A percentile compares a stretch with the other conserved stretches of the same genome.
These are phyloP conservation scores for Cercospora sp. DNA, from an alignment of 2,329 filamentous ascomycete species.

Conservation along the genomic window DNA sequence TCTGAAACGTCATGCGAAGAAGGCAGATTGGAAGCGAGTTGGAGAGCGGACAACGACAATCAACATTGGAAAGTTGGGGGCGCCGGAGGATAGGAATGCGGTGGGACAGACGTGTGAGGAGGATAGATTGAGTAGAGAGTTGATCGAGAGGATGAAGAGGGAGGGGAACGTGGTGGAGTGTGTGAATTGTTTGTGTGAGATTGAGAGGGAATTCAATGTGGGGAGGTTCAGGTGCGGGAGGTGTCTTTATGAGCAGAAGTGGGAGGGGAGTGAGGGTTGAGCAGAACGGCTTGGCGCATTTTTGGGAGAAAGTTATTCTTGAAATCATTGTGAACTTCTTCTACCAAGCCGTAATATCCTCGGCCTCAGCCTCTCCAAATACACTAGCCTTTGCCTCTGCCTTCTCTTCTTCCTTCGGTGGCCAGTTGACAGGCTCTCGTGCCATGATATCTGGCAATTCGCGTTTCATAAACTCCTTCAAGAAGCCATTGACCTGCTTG, in stretches of 20 bases:
- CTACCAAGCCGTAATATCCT: conserved; percentile 92
- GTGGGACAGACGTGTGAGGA: neutral
- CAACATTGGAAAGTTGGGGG: neutral
- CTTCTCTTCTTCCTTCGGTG: conserved; percentile 51
- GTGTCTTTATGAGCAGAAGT: neutral
- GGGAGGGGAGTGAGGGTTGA: neutral
- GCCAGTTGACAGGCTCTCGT: conserved; percentile 47
- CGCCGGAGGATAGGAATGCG: neutral
- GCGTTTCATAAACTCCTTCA: conserved; percentile 79
- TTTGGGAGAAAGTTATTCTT: too few relatives aligned
- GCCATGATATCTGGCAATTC: conserved; percentile 86
- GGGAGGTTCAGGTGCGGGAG: neutral
- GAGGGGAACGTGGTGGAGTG: neutral
- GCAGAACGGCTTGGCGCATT: neutral
- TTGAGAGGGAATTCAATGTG: neutral
- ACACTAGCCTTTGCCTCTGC: conserved; percentile 82
- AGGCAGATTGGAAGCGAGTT: neutral
- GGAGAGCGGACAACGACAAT: neutral
- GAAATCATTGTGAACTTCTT: too few relatives aligned
- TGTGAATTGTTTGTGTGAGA: neutral
- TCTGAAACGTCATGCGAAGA: neutral
- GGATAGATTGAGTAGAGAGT: neutral
- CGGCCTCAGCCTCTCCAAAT: conserved; percentile 93
- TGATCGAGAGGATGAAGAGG: neutral
- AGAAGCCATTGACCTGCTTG: conserved; percentile 89